Conservation (phyloP, 306 rosid genomes). For the Quercus gilva region DNA sequence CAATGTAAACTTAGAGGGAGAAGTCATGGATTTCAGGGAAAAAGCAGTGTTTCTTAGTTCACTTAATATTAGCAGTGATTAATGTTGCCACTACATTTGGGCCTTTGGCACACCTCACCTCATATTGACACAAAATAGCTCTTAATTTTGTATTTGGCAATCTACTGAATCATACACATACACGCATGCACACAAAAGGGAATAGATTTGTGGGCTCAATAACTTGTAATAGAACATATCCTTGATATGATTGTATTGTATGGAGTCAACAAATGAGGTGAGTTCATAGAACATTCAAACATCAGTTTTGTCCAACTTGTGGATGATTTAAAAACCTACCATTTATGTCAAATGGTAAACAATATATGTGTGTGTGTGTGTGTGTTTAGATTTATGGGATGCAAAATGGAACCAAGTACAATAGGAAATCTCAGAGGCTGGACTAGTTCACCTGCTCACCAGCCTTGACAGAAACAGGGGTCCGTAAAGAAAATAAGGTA, state of each 20-base stretch:
- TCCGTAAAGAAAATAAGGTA: constrained; percentile 66
- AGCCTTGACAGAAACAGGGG: constrained; percentile 80
- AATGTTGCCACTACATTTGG: not conserved
- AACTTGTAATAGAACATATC: no score
- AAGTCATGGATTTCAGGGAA: not conserved
- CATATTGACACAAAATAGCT: not conserved
- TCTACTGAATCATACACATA: no score
- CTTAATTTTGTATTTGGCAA: not conserved
- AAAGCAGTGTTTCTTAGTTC: not conserved
- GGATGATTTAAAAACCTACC: not conserved
- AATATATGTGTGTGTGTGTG: no score
- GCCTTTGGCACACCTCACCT: not conserved
- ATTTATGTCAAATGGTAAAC: not conserved
- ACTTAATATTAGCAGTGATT: not conserved
- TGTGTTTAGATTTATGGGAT: not conserved
- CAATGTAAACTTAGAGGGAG: not conserved
- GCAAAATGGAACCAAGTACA: not conserved
- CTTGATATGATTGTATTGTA: no score
- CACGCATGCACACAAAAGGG: no score
- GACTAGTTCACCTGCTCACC: constrained; percentile 73
- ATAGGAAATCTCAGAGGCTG: constrained; percentile 4
- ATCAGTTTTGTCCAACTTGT: not conserved
- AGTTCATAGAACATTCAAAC: not conserved
- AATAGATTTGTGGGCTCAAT: no score
- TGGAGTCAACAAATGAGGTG: no score